Conservation (phyloP, 129 eudicot species). For the Lactuca sativa region DNA sequence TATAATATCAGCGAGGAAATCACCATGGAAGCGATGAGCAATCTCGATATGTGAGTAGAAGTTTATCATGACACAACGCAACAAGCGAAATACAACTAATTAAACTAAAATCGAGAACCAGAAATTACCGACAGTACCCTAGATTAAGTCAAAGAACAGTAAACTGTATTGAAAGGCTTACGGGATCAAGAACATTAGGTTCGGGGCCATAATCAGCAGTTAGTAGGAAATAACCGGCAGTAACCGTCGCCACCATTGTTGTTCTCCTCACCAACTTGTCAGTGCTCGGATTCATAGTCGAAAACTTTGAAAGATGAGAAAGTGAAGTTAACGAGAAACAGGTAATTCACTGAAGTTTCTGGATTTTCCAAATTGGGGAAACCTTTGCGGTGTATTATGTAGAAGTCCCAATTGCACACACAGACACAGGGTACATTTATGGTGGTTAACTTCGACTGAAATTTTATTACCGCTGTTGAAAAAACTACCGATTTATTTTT, state of each 20-base stretch:
- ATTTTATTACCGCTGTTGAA: too few species aligned
- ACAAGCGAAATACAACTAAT: neutral
- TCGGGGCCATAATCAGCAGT: slow-evolving; percentile 91
- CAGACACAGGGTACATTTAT: too few species aligned
- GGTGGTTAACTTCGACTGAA: too few species aligned
- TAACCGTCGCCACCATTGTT: slow-evolving; percentile 76
- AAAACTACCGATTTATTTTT: too few species aligned
- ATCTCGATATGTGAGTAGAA: neutral
- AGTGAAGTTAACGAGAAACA: neutral
- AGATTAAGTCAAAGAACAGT: neutral
- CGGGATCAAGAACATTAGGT: slow-evolving; percentile 92
- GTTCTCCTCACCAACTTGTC: slow-evolving; percentile 82
- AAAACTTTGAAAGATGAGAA: neutral
- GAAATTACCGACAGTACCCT: neutral
- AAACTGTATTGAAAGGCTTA: slow-evolving; percentile 25
- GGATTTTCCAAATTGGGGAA: slow-evolving; percentile 1
- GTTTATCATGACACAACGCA: neutral
- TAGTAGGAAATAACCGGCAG: slow-evolving; percentile 73
- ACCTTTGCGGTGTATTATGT: neutral
- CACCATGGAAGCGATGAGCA: slow-evolving; percentile 4
- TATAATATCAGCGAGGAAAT: slow-evolving; percentile 13
- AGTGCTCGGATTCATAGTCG: slow-evolving; percentile 49
- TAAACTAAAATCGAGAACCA: slow-evolving; percentile 5
- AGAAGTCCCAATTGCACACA: slow-evolving; percentile 2
- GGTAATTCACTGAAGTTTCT: slow-evolving; percentile 15